Evolutionary conservation across 441 rosid genomes (phyloP).

Genomic region (Gossypium schwendimanii): DNA sequence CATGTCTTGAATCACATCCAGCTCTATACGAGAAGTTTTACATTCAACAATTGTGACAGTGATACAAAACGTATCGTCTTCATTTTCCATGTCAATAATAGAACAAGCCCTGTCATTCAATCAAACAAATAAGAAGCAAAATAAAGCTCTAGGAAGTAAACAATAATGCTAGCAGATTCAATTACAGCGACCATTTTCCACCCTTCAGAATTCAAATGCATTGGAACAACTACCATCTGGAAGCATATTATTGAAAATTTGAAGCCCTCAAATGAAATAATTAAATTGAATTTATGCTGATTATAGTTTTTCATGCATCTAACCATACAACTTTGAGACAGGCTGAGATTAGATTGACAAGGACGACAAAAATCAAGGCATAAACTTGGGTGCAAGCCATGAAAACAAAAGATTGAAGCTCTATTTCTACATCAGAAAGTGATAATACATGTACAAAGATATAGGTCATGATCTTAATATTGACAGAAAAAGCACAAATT

Average conservation of each 20-base stretch:
- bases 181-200: background rate
- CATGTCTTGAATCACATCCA: slow-evolving; percentile 39
- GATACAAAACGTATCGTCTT: slow-evolving; percentile 55
- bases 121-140: slow-evolving; percentile 12
- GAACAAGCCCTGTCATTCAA: slow-evolving; percentile 45
- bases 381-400: background rate
- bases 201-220: background rate
- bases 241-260: background rate
- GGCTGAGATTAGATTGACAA: background rate
- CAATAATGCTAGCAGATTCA: slow-evolving; percentile 4
- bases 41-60: slow-evolving; percentile 46
- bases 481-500: background rate
- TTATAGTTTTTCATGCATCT: background rate
- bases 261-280: background rate
- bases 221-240: slow-evolving; percentile 1
- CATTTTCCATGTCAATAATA: slow-evolving; percentile 29
- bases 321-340: background rate
- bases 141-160: background rate
- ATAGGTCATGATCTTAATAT: background rate
- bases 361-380: background rate
- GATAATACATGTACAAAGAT: background rate
- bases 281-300: background rate
- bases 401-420: background rate
- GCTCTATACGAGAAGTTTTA: slow-evolving; percentile 26
- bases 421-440: background rate